Base-by-base conservation (phyloP, 2,329 filamentous ascomycete genomes). In the Shiraia bambusicola region DNA sequence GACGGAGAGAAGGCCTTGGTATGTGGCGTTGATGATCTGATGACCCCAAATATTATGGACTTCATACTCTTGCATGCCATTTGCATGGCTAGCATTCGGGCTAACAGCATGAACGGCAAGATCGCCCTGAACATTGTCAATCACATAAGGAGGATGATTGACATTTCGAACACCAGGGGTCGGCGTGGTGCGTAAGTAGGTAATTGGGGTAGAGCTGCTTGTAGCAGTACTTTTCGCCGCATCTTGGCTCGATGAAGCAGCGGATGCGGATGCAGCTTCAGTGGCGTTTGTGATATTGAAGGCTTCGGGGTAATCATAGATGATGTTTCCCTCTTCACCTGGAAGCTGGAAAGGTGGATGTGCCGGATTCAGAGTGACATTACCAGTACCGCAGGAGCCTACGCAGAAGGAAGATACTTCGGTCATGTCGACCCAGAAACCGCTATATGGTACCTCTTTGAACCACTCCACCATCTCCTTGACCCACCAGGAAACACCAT, bases 51-150 rank as follows among this genome's bases (percentile, higher is more conserved):
- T 70, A 59, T 88, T 93, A 74, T 95, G 89, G 17, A 88, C 81
- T 61, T 94, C 88, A 60, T 95, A 95, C 61, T 94, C 86, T 28
- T 80, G 65, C 1, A 81, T 74, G 3, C 87, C 87, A 53, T 88
- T 86, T 32, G 79, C 73, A 58, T 93, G 87, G 2, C 85, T 89
- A 0, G 88, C 84, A 56, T 93, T 89, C 0, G 87, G 87, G 45
- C 81, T 83, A 17, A 91, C 76, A 1, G 87, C 86, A 55, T 88
- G 82, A 2, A 84, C 82, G 12, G 81, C 83, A 15, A 92, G 75
- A 56, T 88, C 86, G 12, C 85, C 86, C 30, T 86, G 77, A 28
- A 82, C 79, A 61, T 91, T 80, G 63, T 90, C 83, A 59, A 92
- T 84, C 5, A 82, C 79, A 57, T 92, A 93, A 2, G 87, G 85